These are phyloP conservation scores for Diutina catenulata DNA, from an alignment of 1,139 yeast species.

Conservation along the genomic window DNA sequence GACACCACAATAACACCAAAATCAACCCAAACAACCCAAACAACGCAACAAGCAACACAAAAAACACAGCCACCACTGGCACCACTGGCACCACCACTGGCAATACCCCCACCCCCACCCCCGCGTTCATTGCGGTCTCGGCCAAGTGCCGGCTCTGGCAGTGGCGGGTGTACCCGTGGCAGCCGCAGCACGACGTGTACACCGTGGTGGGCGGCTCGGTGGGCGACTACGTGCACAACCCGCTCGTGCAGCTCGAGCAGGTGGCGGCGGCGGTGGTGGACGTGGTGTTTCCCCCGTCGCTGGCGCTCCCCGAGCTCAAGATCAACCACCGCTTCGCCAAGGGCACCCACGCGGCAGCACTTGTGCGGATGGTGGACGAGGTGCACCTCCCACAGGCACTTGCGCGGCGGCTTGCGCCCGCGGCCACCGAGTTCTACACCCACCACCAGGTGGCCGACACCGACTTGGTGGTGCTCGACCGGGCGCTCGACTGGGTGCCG, in stretches of 20 bases:
- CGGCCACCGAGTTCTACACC: slow-evolving; percentile 27
- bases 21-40: no score
- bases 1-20: no score
- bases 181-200: background rate
- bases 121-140: background rate
- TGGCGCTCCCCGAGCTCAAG: slow-evolving; percentile 14
- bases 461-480: slow-evolving; percentile 66
- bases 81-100: no score
- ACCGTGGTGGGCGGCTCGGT: background rate
- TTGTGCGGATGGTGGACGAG: slow-evolving; percentile 15
- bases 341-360: slow-evolving; percentile 26
- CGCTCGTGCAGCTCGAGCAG: slow-evolving; percentile 21
- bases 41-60: no score
- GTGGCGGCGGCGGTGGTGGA: slow-evolving; percentile 17
- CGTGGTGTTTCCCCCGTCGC: slow-evolving; percentile 12
- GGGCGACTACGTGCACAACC: slow-evolving; percentile 20
- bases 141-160: background rate
- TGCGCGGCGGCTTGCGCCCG: slow-evolving; percentile 17
- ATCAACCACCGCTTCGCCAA: slow-evolving; percentile 27
- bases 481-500: slow-evolving; percentile 63
- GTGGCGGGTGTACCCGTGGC: background rate
- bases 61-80: no score
- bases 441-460: slow-evolving; percentile 29
- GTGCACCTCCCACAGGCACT: slow-evolving; percentile 19
- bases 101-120: no score